These are phyloP conservation scores for Amanita pallidorosea DNA, from an alignment of 768 basidiomycete genomes.

Conservation along the genomic window DNA sequence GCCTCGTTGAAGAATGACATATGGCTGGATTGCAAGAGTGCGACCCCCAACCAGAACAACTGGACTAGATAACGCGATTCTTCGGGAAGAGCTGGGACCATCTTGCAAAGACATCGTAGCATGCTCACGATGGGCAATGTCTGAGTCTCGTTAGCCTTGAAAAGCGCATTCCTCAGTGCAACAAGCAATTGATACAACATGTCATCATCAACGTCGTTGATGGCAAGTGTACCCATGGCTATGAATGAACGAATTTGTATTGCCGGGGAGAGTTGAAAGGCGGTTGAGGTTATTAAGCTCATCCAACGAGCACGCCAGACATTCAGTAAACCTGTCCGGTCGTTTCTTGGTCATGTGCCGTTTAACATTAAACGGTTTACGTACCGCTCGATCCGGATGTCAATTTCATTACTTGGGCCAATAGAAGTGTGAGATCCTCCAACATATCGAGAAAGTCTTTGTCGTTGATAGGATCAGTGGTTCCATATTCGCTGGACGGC, in stretches of 20 bases:
- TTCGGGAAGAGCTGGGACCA: slow-evolving; percentile 58
- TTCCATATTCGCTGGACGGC: slow-evolving; percentile 58
- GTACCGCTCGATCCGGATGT: slow-evolving; percentile 62
- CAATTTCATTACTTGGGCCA: slow-evolving; percentile 53
- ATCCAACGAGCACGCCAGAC: slow-evolving; percentile 93
- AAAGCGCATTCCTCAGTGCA: slow-evolving; percentile 66
- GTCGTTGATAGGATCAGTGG: slow-evolving; percentile 43
- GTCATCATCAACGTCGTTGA: slow-evolving; percentile 84
- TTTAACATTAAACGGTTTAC: slow-evolving; percentile 9
- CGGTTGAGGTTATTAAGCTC: slow-evolving; percentile 77
- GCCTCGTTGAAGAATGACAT: slow-evolving; percentile 62
- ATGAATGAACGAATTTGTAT: slow-evolving; percentile 86
- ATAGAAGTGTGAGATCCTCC: slow-evolving; percentile 52
- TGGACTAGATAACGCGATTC: slow-evolving; percentile 64
- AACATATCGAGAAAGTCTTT: slow-evolving; percentile 50
- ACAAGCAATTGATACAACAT: slow-evolving; percentile 89
- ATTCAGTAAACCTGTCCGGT: slow-evolving; percentile 54
- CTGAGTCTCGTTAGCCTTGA: slow-evolving; percentile 57
- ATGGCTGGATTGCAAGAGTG: slow-evolving; percentile 71
- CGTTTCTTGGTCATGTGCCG: slow-evolving; percentile 1
- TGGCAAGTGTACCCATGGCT: slow-evolving; percentile 72
- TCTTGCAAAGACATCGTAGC: slow-evolving; percentile 74
- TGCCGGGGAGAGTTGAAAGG: slow-evolving; percentile 82
- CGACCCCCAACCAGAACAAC: slow-evolving; percentile 84
- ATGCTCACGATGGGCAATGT: slow-evolving; percentile 73